Base-by-base conservation (phyloP, 2,329 filamentous ascomycete species). In the Hymenoscyphus infarciens region DNA sequence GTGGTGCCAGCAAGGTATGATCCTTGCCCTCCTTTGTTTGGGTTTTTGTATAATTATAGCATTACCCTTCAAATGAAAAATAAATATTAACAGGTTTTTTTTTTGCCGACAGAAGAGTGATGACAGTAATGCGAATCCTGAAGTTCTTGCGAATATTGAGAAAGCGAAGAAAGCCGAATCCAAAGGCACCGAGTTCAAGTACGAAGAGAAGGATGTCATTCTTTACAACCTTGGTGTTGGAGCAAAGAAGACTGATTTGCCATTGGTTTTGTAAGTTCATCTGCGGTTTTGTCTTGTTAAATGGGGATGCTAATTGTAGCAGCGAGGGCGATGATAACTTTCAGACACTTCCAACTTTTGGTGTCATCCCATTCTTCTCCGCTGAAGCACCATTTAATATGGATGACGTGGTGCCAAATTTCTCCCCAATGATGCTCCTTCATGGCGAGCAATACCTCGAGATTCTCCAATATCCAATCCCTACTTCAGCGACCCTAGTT, bases 391-490 rank as follows among this genome's bases (percentile, higher is more conserved):
- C 94, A 31, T 98, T 90, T 81, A 87, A 82, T 76, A 83, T 95
- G 72, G 85, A 87, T 73, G 86, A 93, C 62, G 84, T 99, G 65
- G 89, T 98, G 31, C 92, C 93, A 76, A 96, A 98, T 83, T 99
- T 97, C 82, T 92, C 87, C 42, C 94, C 93, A 66, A 97, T 97
- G 92, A 97, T 97, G 92, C 87, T 99, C 58, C 89, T 99, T 27
- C 95, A 99, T 80, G 95, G 95, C 74, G 95, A 99, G 82, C 95
- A 99, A 78, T 99, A 93, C 80, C 91, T 99, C 67, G 95, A 99
- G 79, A 85, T 99, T 73, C 87, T 88, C 75, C 92, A 94, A 77
- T 96, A 87, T 80, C 95, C 95, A 49, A 90, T 98, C 71, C 94
- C 94, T 39, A 97, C 93, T 35, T 84, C 87, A 61, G 92, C 85